A percentile compares a stretch with the other conserved stretches of the same genome.
Conservation (phyloP, 78 protist genomes). For the Dictyostelium brefeldianum region DNA sequence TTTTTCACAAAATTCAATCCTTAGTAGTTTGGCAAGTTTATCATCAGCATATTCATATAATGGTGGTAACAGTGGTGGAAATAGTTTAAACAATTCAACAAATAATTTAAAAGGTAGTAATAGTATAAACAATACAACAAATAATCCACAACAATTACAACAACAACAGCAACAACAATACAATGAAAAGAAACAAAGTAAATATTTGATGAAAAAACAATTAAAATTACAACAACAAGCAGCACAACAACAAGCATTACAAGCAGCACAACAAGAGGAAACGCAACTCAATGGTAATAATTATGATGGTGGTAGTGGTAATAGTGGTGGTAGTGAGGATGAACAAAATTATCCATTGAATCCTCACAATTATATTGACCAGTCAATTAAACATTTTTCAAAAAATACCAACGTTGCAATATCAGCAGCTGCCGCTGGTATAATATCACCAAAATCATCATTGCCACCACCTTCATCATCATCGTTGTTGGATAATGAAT, state of each 20-base stretch:
- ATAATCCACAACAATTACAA: neutral
- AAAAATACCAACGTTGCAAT: neutral
- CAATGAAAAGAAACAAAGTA: neutral
- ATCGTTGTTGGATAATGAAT: neutral
- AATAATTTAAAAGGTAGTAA: too few relatives aligned
- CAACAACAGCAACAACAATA: conserved; percentile 11
- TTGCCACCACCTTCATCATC: too few relatives aligned
- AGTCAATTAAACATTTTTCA: neutral
- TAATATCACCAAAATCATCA: neutral
- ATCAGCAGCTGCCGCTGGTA: neutral
- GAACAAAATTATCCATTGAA: conserved; percentile 15
- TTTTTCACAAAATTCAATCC: neutral
- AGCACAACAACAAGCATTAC: neutral
- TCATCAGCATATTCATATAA: neutral
- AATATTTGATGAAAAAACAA: neutral
- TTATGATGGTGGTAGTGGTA: conserved; percentile 14
- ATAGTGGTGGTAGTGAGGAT: conserved; percentile 9
- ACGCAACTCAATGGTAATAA: neutral
- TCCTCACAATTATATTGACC: conserved; percentile 7
- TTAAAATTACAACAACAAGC: neutral
- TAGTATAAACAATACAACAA: too few relatives aligned
- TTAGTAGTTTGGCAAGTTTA: conserved; percentile 14
- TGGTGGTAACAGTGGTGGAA: neutral
- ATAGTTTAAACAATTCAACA: neutral
- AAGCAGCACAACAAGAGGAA: conserved; percentile 1